Base-by-base conservation (phyloP, 139 green algal species). In the Asterochloris sp. region DNA sequence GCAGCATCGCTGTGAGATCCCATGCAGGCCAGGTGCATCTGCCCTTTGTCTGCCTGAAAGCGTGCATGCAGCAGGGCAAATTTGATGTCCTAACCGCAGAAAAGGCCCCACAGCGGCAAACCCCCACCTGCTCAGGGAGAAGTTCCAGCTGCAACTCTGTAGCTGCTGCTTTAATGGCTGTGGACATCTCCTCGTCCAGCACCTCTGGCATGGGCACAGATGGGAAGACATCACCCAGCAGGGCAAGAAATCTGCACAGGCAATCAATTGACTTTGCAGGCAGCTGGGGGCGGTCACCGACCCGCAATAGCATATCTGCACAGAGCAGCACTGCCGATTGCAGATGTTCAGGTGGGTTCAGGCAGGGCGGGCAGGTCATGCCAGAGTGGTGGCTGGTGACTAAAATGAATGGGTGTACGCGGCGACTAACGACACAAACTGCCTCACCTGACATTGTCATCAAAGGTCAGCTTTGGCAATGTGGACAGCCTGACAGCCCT, bases 391-490 rank as follows among this genome's bases (percentile, higher is more conserved):
- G 2, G 38, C 38, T 54, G 38, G 38, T 54, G 38, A 54, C n/a
- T n/a, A n/a, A n/a, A n/a, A n/a, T n/a, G n/a, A n/a, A n/a, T n/a
- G n/a, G n/a, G n/a, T n/a, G n/a, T n/a, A n/a, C n/a, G n/a, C 6
- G 6, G 38, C 38, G 38, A 54, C 38, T 54, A 6, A 2, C 38
- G 38, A 54, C 38, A 54, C 38, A 54, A 6, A 54, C 38, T 78
- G 95, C 91, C 29, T 92, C 89, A 23, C 85, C 76, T 66, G 96
- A 85, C 82, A 96, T 95, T 89, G 96, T 98, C 94, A 14, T 68
- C 92, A 91, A 78, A 98, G 73, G 91, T 98, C 95, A 83, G 85
- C 92, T 90, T 97, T 92, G 16, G 94, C 74, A 96, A 86, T 78
- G 94, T 97, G 28, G 91, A 94, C 26, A 90, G 89, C 19, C 86